These are phyloP conservation scores for Didymella segeticola DNA, from an alignment of 2,329 filamentous ascomycete species.

Conservation along the genomic window DNA sequence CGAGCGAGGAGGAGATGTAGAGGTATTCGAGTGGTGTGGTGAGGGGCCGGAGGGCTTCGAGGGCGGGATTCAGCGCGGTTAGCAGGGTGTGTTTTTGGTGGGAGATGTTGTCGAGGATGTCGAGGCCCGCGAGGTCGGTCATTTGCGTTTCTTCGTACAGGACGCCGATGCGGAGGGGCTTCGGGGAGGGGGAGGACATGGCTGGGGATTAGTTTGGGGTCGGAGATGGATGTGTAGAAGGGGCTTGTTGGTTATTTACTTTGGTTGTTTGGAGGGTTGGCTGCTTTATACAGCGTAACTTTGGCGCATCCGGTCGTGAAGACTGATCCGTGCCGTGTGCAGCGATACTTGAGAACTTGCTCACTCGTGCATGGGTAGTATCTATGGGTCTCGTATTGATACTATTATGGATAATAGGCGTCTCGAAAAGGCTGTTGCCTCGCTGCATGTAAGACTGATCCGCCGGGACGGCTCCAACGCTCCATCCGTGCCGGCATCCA, in stretches of 20 bases:
- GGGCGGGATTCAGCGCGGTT: slow-evolving; percentile 14
- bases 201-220: background rate
- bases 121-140: slow-evolving; percentile 50
- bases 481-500: background rate
- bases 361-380: background rate
- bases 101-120: slow-evolving; percentile 50
- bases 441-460: background rate
- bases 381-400: too few species aligned
- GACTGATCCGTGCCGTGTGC: background rate
- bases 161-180: slow-evolving; percentile 50
- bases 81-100: slow-evolving; percentile 31
- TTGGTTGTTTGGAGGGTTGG: too few species aligned
- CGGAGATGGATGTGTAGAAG: too few species aligned
- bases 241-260: too few species aligned
- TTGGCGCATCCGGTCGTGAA: background rate
- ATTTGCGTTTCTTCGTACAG: slow-evolving; percentile 51
- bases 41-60: slow-evolving; percentile 16
- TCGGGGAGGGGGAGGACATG: slow-evolving; percentile 6
- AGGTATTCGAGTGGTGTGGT: slow-evolving; percentile 47
- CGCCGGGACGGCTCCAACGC: background rate
- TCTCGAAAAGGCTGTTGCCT: background rate
- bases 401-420: background rate
- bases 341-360: background rate
- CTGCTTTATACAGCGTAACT: background rate
- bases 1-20: slow-evolving; percentile 48